Conservation (phyloP, 495 filamentous ascomycete species). For the Daldinia concentrica region DNA sequence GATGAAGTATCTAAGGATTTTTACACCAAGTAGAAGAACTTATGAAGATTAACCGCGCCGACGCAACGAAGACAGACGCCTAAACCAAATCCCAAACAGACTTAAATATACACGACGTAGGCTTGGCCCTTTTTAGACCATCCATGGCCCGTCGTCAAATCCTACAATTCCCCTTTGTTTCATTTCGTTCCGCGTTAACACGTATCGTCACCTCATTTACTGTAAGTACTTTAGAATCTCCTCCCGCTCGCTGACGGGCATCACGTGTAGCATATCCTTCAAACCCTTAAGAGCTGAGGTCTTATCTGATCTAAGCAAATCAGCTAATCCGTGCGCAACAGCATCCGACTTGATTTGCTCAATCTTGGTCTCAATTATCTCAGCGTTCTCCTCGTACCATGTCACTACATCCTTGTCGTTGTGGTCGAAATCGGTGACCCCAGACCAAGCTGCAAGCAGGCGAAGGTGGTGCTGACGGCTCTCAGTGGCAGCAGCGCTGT, state of each 20-base stretch:
- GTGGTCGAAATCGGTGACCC: constrained; percentile 72
- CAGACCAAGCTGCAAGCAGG: constrained; percentile 80
- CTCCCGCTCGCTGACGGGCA: constrained; percentile 89
- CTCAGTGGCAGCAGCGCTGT: constrained; percentile 54
- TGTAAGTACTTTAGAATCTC: constrained; percentile 78
- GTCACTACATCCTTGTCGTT: constrained; percentile 85
- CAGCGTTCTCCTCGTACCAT: constrained; percentile 98
- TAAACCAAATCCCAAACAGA: neutral
- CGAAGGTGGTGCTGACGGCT: constrained; percentile 69
- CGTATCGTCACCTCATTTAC: constrained; percentile 26
- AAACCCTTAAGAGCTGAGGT: constrained; percentile 80
- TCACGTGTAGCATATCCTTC: constrained; percentile 80
- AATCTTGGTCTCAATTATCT: constrained; percentile 78
- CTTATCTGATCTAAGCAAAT: constrained; percentile 72
- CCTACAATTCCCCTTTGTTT: neutral
- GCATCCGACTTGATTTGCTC: constrained; percentile 80
- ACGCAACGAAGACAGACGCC: neutral
- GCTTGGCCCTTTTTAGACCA: neutral
- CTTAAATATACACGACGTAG: constrained; percentile 4
- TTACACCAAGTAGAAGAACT: neutral
- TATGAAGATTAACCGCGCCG: neutral
- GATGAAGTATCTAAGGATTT: neutral
- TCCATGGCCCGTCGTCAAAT: neutral
- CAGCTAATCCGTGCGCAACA: constrained; percentile 79
- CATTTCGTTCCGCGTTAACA: neutral